Evolutionary conservation across 495 filamentous ascomycete species (phyloP), one percentile per base, ranked within the genome.

Genomic region (Thozetella sp.): DNA sequence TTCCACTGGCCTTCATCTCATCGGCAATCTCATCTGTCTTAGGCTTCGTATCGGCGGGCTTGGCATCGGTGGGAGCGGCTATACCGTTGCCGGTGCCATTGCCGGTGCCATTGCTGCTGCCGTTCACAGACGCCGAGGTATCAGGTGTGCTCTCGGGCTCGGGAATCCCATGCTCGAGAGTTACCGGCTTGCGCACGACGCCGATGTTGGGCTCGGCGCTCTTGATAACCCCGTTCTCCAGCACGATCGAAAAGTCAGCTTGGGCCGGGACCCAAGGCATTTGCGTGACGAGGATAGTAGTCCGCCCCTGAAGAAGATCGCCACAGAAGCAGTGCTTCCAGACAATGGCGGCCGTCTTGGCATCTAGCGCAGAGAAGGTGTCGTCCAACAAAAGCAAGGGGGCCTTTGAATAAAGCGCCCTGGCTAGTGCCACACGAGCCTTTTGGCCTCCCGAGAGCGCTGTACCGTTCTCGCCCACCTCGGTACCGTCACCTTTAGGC

Each of bases 381-480:
- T 92, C 89, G 62, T 92, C 89, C 11, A 92, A 79, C 11, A 90
- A 68, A 13, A 92, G 72, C 6, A 90, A 75, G 1, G 80, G 78
- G 10, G 88, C 80, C 20, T 80, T 77, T 37, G 88, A 90, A 61
- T 91, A 92, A 2, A 90, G 77, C 17, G 89, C 88, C 58, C 89
- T 79, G 22, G 89, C 89, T 13, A 91, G 76, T 26, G 88, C 85
- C 26, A 91, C 82, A 20, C 89, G 81, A 56, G 88, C 88, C 60
- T 87, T 89, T 54, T 92, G 89, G 0, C 89, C 89, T 50, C 89
- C 89, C 0, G 86, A 89, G 4, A 92, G 71, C 27, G 87, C 86
- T 3, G 88, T 83, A 0, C 89, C 89, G 53, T 86, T 76, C 60
- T 92, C 89, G 12, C 89, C 88, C 45, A 88, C 83, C 58, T 87